These are phyloP conservation scores for Heimioporus sp. DNA, from an alignment of 768 basidiomycete species.

Conservation along the genomic window DNA sequence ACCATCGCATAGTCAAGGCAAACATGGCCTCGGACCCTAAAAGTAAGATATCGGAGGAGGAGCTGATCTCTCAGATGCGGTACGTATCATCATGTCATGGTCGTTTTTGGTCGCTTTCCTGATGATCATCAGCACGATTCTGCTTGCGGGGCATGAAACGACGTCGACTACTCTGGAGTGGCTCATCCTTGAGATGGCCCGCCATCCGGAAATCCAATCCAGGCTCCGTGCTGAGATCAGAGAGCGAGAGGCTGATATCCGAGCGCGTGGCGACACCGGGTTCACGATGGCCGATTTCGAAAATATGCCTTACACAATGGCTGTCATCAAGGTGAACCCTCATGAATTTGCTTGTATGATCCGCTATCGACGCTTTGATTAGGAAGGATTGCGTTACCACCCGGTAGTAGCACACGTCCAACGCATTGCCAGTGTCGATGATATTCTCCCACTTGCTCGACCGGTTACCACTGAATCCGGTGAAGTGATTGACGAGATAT, in stretches of 20 bases:
- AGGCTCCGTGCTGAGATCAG: conserved; percentile 45
- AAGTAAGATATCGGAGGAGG: no score
- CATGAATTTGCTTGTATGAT: no score
- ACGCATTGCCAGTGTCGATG: conserved; percentile 51
- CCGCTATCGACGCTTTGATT: no score
- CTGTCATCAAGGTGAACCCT: conserved; percentile 30
- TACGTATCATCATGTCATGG: conserved; percentile 1
- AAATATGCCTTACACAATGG: conserved; percentile 41
- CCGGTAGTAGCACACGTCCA: conserved; percentile 51
- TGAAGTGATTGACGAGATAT: conserved; percentile 33
- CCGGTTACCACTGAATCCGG: conserved; percentile 27
- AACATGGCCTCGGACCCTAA: no score
- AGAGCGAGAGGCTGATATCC: not conserved
- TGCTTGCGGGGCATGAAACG: conserved; percentile 49
- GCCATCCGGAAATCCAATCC: conserved; percentile 43
- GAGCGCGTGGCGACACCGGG: not conserved
- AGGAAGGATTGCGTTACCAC: conserved; percentile 42
- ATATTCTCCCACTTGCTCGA: conserved; percentile 28
- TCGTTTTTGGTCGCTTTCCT: not conserved
- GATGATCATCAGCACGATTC: conserved; percentile 37
- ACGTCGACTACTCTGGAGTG: conserved; percentile 48
- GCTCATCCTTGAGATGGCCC: conserved; percentile 49
- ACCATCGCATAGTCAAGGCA: no score
- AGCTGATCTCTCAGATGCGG: no score
- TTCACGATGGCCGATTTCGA: conserved; percentile 42